Conservation (phyloP, 2,329 filamentous ascomycete species). For the Cladosporium velox region DNA sequence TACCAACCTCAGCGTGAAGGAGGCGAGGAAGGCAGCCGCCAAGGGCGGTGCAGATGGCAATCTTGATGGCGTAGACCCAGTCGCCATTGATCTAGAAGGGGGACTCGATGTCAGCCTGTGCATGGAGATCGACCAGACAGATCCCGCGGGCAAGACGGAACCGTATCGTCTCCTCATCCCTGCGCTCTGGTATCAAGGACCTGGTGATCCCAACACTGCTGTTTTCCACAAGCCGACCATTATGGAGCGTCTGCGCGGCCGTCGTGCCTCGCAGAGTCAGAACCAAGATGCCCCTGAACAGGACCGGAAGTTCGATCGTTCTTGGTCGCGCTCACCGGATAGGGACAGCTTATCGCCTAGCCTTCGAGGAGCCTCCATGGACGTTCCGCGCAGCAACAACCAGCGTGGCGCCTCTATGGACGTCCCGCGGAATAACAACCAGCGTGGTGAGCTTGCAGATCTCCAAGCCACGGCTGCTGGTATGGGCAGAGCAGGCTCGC, state of each 20-base stretch:
- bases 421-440: slow-evolving; percentile 13
- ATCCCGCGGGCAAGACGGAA: slow-evolving; percentile 83
- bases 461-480: slow-evolving; percentile 22
- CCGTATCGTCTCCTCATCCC: slow-evolving; percentile 88
- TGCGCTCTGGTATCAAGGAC: slow-evolving; percentile 57
- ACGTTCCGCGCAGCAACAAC: slow-evolving; percentile 13
- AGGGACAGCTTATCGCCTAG: slow-evolving; percentile 22
- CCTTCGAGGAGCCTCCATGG: slow-evolving; percentile 13
- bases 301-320: slow-evolving; percentile 22
- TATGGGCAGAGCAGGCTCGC: slow-evolving; percentile 9
- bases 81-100: slow-evolving; percentile 71
- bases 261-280: slow-evolving; percentile 18
- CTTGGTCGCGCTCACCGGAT: slow-evolving; percentile 23
- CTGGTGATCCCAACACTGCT: slow-evolving; percentile 33
- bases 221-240: slow-evolving; percentile 27
- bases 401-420: slow-evolving; percentile 8
- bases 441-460: slow-evolving; percentile 13
- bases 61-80: slow-evolving; percentile 55
- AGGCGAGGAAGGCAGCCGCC: slow-evolving; percentile 39
- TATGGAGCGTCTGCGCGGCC: slow-evolving; percentile 27
- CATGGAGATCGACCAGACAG: slow-evolving; percentile 80
- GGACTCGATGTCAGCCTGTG: slow-evolving; percentile 87
- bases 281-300: slow-evolving; percentile 24
- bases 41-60: slow-evolving; percentile 59
- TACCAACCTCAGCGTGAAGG: slow-evolving; percentile 45